A percentile compares a stretch with the other conserved stretches of the same genome.
Conservation (phyloP, 1,139 yeast species). For the Saccharomyces hybrid region DNA sequence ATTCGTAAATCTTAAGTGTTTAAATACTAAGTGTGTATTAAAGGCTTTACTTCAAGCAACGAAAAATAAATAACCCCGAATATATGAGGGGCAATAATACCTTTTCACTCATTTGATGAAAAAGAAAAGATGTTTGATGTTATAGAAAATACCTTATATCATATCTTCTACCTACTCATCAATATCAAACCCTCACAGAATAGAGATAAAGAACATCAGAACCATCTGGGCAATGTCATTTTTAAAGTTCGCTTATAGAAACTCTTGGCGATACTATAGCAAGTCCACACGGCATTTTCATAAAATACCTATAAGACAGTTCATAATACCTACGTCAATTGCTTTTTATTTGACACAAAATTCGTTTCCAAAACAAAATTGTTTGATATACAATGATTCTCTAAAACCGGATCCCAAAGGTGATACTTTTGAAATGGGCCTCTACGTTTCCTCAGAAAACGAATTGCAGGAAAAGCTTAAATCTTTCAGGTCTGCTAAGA, state of each 20-base stretch:
- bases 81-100: neutral
- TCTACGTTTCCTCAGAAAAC: slow-evolving; percentile 52
- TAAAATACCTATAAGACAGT: neutral
- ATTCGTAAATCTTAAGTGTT: too few relatives aligned
- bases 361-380: neutral
- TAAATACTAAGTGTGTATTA: neutral
- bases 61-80: neutral
- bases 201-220: neutral
- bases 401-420: slow-evolving; percentile 40
- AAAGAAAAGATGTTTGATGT: neutral
- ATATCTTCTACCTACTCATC: neutral
- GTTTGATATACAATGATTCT: slow-evolving; percentile 12
- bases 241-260: neutral
- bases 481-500: slow-evolving; percentile 9
- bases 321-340: neutral
- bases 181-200: too few relatives aligned
- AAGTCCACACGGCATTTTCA: neutral
- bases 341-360: neutral
- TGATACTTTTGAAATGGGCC: slow-evolving; percentile 63
- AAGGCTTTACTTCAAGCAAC: neutral
- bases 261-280: neutral
- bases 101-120: neutral
- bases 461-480: slow-evolving; percentile 30
- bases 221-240: neutral
- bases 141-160: neutral